phyloP scores from a whole-genome alignment of 306 rosid genomes.

The Trichosanthes cucumerina region DNA sequence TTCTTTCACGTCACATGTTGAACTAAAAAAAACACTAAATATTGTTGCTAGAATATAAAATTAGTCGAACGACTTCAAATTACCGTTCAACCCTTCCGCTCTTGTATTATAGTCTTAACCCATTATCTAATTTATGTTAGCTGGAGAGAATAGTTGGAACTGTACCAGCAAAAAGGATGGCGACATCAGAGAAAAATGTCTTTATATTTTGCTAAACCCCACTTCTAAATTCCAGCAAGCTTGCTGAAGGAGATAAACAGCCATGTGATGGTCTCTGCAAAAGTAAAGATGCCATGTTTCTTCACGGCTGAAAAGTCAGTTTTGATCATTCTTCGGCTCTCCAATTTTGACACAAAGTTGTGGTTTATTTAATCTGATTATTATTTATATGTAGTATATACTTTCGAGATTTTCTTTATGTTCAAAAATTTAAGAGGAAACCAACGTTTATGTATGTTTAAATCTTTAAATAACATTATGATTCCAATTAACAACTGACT shows the following conservation, averaged over 20 bases:
- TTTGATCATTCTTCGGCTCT: neutral
- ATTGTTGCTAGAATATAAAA: neutral
- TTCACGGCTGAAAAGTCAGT: neutral
- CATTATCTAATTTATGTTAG: conserved; percentile 6
- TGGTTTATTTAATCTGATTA: neutral
- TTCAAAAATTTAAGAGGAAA: neutral
- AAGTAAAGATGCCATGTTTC: neutral
- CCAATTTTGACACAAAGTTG: neutral
- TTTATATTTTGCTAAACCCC: conserved; percentile 29
- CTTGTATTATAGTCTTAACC: neutral
- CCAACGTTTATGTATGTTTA: neutral
- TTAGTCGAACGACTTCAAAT: neutral
- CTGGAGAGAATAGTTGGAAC: conserved; percentile 52
- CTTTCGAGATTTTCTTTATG: neutral
- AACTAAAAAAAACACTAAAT: neutral
- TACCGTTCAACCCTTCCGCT: neutral
- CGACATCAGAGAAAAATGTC: conserved; percentile 25
- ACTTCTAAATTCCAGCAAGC: neutral
- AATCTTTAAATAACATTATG: neutral
- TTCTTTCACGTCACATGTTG: no score
- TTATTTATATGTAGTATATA: neutral
- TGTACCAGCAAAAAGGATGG: conserved; percentile 35
- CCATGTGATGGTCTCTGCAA: neutral
- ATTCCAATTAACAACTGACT: neutral
- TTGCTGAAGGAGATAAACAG: neutral